These are phyloP conservation scores for Fusarium tupiense DNA, from an alignment of 2,329 filamentous ascomycete species.

Conservation along the genomic window DNA sequence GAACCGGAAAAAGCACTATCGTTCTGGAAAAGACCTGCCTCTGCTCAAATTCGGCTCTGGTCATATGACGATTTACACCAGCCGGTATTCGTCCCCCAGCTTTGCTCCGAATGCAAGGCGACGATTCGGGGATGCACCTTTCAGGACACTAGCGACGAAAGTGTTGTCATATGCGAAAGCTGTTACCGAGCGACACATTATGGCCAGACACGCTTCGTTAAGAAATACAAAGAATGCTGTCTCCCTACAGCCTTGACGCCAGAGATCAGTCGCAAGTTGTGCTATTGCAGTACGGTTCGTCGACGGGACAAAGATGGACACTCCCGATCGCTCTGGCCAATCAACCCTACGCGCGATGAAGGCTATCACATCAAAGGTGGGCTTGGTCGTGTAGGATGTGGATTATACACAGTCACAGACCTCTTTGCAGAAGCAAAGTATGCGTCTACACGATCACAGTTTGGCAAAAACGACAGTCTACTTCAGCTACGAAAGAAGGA, in stretches of 20 bases:
- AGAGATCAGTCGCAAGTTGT: constrained; percentile 39
- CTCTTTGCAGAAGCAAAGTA: constrained; percentile 42
- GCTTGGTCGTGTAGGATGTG: background rate
- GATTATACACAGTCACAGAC: constrained; percentile 18
- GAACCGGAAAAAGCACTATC: constrained; percentile 33
- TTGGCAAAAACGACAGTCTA: constrained; percentile 14
- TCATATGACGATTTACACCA: constrained; percentile 15
- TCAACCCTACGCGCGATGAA: background rate
- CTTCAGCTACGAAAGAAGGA: constrained; percentile 6
- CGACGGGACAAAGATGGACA: constrained; percentile 34
- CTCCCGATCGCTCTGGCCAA: constrained; percentile 27
- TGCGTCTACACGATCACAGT: constrained; percentile 7
- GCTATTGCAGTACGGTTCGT: constrained; percentile 34
- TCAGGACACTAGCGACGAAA: constrained; percentile 1
- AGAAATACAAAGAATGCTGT: constrained; percentile 49
- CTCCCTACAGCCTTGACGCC: constrained; percentile 41
- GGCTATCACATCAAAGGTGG: constrained; percentile 23
- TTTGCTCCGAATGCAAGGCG: constrained; percentile 28
- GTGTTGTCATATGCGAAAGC: constrained; percentile 44
- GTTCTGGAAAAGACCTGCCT: constrained; percentile 41
- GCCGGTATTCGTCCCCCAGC: constrained; percentile 31
- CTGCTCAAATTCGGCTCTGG: constrained; percentile 36
- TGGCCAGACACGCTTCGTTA: constrained; percentile 41
- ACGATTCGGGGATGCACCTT: constrained; percentile 43
- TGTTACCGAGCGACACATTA: constrained; percentile 48